A percentile compares a stretch with the other conserved stretches of the same genome.
Conservation (phyloP, 129 eudicot genomes). For the Pseudognaphalium luteoalbum region DNA sequence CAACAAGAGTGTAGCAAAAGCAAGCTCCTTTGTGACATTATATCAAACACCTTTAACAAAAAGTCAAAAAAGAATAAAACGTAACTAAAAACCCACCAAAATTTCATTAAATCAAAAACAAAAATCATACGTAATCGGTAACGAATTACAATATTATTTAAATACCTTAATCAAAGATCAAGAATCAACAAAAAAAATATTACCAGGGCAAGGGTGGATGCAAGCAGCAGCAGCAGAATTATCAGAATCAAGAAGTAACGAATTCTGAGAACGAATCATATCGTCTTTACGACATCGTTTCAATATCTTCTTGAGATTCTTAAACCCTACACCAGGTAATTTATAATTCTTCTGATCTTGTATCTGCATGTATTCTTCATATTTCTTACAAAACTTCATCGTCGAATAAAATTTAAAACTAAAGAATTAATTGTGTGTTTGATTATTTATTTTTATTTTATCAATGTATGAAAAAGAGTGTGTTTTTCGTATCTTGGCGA, state of each 20-base stretch:
- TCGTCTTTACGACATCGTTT: conserved; percentile 34
- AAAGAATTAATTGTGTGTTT: neutral
- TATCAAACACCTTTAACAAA: neutral
- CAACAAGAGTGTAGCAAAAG: neutral
- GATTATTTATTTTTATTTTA: conserved; percentile 6
- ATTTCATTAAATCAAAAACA: neutral
- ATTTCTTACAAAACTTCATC: conserved; percentile 41
- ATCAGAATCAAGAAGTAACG: conserved; percentile 10
- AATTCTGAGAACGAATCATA: neutral
- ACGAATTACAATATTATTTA: neutral
- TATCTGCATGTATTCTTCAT: conserved; percentile 37
- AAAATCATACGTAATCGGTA: no score
- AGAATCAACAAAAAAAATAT: neutral
- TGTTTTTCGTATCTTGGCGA: neutral
- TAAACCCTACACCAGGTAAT: conserved; percentile 39
- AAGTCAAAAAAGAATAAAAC: neutral
- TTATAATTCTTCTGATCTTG: conserved; percentile 31
- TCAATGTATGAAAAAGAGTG: neutral
- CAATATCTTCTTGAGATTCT: conserved; percentile 38
- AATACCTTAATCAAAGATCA: neutral
- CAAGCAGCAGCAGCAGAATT: neutral
- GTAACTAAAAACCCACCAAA: neutral
- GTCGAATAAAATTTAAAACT: neutral
- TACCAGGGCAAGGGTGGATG: conserved; percentile 34
- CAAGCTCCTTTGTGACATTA: no score